phyloP scores from a whole-genome alignment of 306 rosid genomes.

The Sicyos baderoa region DNA sequence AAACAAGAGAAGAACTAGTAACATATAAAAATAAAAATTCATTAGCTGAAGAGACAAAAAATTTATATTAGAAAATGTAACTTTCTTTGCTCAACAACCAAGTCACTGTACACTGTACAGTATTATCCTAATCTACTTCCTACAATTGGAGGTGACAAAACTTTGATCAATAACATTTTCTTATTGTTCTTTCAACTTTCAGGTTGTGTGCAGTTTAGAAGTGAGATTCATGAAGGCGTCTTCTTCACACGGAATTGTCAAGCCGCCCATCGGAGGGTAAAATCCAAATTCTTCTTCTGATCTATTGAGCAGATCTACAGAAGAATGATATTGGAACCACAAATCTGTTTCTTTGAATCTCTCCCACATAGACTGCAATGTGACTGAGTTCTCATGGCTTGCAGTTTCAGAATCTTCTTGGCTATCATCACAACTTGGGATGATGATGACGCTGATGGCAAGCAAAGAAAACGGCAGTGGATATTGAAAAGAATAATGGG shows the following conservation, averaged over 20 bases:
- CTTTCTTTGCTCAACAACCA: neutral
- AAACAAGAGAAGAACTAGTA: neutral
- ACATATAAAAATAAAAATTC: neutral
- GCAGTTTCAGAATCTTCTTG: slow-evolving; percentile 7
- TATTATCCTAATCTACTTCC: slow-evolving; percentile 8
- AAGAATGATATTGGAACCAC: slow-evolving; percentile 35
- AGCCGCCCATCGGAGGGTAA: slow-evolving; percentile 46
- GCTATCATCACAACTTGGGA: too few species aligned
- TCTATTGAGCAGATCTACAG: slow-evolving; percentile 30
- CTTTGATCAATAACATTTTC: neutral
- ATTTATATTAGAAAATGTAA: neutral
- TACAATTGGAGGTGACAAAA: neutral
- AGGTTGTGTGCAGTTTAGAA: slow-evolving; percentile 17
- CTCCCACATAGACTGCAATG: slow-evolving; percentile 46
- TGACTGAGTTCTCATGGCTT: slow-evolving; percentile 20
- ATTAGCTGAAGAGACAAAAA: neutral
- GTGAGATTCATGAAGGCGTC: slow-evolving; percentile 30
- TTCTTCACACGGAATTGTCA: too few species aligned
- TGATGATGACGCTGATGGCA: slow-evolving; percentile 24
- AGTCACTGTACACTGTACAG: neutral
- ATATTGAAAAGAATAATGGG: slow-evolving; percentile 18
- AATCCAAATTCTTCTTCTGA: slow-evolving; percentile 48
- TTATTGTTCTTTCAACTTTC: slow-evolving; percentile 2
- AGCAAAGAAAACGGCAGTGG: slow-evolving; percentile 17
- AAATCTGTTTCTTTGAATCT: slow-evolving; percentile 32